These are phyloP conservation scores for Petrea volubilis DNA, from an alignment of 257 asterid species.

Conservation along the genomic window DNA sequence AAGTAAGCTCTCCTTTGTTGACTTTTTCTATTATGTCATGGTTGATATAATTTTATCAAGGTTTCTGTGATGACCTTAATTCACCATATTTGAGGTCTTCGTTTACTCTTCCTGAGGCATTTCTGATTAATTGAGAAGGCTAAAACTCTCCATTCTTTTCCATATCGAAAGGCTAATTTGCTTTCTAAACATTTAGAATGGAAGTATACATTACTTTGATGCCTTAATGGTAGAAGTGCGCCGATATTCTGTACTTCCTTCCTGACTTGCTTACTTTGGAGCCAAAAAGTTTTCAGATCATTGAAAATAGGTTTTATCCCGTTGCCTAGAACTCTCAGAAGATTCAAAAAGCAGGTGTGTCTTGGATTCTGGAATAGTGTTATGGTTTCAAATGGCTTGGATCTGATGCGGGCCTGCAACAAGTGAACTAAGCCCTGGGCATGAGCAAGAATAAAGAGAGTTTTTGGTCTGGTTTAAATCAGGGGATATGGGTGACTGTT, in stretches of 20 bases:
- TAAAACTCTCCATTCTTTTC: background rate
- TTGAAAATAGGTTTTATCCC: background rate
- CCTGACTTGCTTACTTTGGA: background rate
- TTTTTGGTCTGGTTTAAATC: background rate
- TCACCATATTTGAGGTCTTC: background rate
- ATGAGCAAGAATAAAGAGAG: background rate
- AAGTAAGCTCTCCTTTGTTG: slow-evolving; percentile 39
- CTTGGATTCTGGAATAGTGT: background rate
- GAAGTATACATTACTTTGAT: background rate
- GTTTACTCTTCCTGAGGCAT: background rate
- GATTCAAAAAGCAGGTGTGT: background rate
- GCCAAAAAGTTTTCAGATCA: background rate
- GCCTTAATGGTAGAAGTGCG: background rate
- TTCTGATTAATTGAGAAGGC: slow-evolving; percentile 9
- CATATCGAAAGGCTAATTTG: background rate
- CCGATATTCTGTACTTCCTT: no score
- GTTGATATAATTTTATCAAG: background rate
- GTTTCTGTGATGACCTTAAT: background rate
- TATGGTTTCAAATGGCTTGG: slow-evolving; percentile 11
- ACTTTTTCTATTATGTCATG: slow-evolving; percentile 8
- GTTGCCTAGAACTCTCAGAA: background rate
- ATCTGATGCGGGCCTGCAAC: background rate
- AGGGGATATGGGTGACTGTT: background rate
- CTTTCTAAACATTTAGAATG: background rate
- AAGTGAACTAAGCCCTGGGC: background rate